Conservation (phyloP, 2,329 filamentous ascomycete genomes). For the Huntiella decipiens region DNA sequence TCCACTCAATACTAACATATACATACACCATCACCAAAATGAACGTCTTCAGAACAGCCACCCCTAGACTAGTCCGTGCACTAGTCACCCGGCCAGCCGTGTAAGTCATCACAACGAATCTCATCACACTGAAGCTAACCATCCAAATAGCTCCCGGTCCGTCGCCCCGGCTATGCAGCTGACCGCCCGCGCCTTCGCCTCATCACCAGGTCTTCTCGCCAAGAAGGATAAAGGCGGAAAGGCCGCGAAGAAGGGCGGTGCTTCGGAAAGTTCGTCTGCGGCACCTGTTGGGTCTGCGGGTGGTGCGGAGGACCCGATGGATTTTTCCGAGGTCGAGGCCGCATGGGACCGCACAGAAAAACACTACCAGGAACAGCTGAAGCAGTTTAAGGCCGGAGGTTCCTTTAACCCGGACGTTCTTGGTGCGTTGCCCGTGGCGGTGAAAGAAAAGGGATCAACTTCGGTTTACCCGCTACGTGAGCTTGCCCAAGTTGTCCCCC, state of each 20-base stretch:
- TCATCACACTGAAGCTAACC: background rate
- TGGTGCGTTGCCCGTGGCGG: constrained; percentile 25
- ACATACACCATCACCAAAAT: background rate
- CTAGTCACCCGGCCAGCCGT: background rate
- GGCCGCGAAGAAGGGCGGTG: constrained; percentile 11
- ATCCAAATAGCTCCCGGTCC: background rate
- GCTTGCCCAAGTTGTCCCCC: constrained; percentile 34
- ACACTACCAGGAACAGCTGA: constrained; percentile 23
- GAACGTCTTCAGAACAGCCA: constrained; percentile 2
- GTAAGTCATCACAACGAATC: constrained; percentile 2
- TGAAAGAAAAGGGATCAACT: constrained; percentile 12
- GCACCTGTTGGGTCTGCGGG: constrained; percentile 14
- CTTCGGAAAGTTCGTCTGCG: constrained; percentile 13
- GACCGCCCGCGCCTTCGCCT: constrained; percentile 12
- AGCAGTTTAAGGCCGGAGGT: constrained; percentile 27
- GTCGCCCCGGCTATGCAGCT: background rate
- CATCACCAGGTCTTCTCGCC: constrained; percentile 18
- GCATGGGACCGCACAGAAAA: constrained; percentile 23
- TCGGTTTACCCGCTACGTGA: constrained; percentile 30
- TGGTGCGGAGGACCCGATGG: constrained; percentile 22
- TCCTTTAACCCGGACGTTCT: constrained; percentile 33
- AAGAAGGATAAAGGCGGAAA: constrained; percentile 20
- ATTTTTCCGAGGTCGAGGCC: constrained; percentile 30
- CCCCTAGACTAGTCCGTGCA: constrained; percentile 1
- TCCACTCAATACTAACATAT: background rate